phyloP scores from a whole-genome alignment of 257 asterid genomes.

The Cynanchum wilfordii region DNA sequence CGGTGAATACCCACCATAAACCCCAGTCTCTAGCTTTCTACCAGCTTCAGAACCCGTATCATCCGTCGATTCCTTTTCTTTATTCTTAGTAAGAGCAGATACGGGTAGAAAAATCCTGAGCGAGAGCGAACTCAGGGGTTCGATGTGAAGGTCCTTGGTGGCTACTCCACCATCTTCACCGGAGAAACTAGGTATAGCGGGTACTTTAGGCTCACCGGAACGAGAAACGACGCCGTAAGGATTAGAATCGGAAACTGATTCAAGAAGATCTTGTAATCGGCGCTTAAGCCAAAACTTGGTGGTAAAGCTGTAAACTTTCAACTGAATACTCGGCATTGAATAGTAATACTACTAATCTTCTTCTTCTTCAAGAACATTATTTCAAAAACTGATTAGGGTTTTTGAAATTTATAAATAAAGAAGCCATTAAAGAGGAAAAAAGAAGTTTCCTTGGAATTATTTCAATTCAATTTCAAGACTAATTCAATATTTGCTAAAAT shows the following conservation, averaged over 20 bases:
- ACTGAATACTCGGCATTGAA: slow-evolving; percentile 65
- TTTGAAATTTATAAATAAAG: background rate
- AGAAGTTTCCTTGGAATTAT: too few relatives aligned
- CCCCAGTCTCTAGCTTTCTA: slow-evolving; percentile 19
- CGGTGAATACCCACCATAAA: slow-evolving; percentile 69
- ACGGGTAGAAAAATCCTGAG: slow-evolving; percentile 75
- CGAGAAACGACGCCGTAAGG: slow-evolving; percentile 54
- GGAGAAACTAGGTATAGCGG: slow-evolving; percentile 61
- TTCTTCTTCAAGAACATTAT: background rate
- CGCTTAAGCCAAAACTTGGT: slow-evolving; percentile 70
- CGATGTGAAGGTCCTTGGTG: slow-evolving; percentile 79
- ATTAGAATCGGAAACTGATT: slow-evolving; percentile 14
- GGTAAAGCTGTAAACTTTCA: slow-evolving; percentile 53
- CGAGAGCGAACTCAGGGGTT: slow-evolving; percentile 53
- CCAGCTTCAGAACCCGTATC: background rate
- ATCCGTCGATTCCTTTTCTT: slow-evolving; percentile 24
- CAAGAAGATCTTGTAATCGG: slow-evolving; percentile 42
- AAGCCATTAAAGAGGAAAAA: background rate
- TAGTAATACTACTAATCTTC: background rate
- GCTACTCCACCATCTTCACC: slow-evolving; percentile 62
- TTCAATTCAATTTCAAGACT: background rate
- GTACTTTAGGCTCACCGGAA: slow-evolving; percentile 45
- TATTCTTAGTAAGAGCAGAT: slow-evolving; percentile 39
- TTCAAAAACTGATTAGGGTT: slow-evolving; percentile 3
- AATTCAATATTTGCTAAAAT: background rate